Conservation (phyloP, 2,329 filamentous ascomycete species). For the Botrytis fragariae region DNA sequence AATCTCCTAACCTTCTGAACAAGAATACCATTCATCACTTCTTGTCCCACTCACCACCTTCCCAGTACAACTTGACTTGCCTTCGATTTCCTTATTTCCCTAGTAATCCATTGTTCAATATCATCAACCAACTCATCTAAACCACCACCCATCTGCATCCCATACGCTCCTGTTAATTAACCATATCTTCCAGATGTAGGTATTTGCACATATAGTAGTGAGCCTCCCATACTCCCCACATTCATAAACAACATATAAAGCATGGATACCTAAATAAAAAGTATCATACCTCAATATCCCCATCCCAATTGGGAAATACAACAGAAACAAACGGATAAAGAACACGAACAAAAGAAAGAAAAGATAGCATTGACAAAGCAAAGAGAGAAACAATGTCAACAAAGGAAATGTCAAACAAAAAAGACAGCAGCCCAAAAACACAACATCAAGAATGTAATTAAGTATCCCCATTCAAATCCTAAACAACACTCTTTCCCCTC, state of each 20-base stretch:
- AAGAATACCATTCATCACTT: no score
- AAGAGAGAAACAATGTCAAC: background rate
- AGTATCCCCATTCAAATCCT: background rate
- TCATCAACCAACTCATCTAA: background rate
- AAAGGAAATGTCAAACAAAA: background rate
- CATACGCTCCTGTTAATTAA: no score
- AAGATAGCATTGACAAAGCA: background rate
- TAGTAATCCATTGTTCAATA: background rate
- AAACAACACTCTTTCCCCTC: background rate
- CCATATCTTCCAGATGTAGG: no score
- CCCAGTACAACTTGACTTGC: fast-evolving
- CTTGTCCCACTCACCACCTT: no score
- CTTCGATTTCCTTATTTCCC: background rate
- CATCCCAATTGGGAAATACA: no score
- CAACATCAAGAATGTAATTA: background rate
- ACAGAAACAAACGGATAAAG: background rate
- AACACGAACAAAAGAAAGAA: background rate
- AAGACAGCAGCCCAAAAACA: background rate
- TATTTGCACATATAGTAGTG: no score
- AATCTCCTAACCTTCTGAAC: no score
- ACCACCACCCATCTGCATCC: background rate
- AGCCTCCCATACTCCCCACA: background rate
- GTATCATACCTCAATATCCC: no score
- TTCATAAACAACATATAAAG: background rate
- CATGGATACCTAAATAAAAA: no score